Evolutionary conservation across 2,329 filamentous ascomycete genomes (phyloP), one percentile per base, ranked within the genome.

Genomic region (Claviceps fusiformis): DNA sequence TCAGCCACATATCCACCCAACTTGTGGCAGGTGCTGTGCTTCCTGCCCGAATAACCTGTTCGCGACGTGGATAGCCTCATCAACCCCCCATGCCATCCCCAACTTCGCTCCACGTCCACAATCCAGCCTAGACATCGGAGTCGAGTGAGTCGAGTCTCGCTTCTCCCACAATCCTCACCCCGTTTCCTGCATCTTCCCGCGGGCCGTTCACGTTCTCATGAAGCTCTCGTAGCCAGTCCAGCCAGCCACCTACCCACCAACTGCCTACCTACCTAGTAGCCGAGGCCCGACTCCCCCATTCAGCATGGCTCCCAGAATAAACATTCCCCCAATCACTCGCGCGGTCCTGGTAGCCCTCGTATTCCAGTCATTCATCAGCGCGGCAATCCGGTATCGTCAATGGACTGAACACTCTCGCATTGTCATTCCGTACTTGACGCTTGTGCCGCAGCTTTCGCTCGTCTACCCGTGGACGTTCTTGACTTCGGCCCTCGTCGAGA

Each of bases 391-490:
- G 55, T 87, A 87, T 66, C 78, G 80, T 58, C 81, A 86, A 72
- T 86, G 83, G 78, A 79, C 73, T 52, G 77, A 73, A 64, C 75
- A 80, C 69, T 79, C 74, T 63, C 76, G 78, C 66, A 83, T 86
- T 61, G 81, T 89, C 62, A 83, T 93, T 57, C 89, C 92, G 57
- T 97, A 92, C 73, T 78, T 98, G 57, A 87, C 87, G 54, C 80
- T 97, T 58, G 82, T 97, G 47, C 93, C 93, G 7, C 84, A 89
- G 63, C 75, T 84, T 55, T 92, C 90, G 56, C 74, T 95, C 57
- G 79, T 88, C 64, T 96, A 95, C 67, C 93, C 93, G 0, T 98
- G 93, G 93, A 95, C 90, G 1, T 86, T 95, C 60, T 64, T 95
- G 55, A 87, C 88, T 3, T 86, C 90, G 2, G 88, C 90, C 0